Conservation (phyloP, 2,329 filamentous ascomycete species). For the Salinomyces thailandicus region DNA sequence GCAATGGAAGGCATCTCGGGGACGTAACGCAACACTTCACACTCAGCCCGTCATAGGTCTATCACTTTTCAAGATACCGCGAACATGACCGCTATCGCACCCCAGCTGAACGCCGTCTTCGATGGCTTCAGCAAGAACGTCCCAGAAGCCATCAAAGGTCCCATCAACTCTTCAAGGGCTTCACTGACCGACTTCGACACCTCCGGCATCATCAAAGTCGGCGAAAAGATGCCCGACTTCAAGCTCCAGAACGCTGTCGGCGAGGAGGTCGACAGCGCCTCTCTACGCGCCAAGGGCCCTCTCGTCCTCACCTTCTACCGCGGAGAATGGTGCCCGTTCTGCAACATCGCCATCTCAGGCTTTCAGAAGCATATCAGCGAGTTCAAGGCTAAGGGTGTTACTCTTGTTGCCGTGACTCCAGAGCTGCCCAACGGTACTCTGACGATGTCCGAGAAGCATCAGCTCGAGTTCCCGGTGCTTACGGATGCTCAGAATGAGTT, state of each 20-base stretch:
- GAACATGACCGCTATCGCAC: slow-evolving; percentile 1
- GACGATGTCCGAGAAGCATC: too few relatives aligned
- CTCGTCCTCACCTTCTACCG: slow-evolving; percentile 40
- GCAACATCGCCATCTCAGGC: slow-evolving; percentile 31
- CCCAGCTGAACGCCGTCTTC: background rate
- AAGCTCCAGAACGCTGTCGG: slow-evolving; percentile 3
- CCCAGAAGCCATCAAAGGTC: background rate
- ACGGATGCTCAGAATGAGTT: too few relatives aligned
- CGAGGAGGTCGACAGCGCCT: background rate
- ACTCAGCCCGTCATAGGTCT: too few relatives aligned
- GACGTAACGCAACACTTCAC: too few relatives aligned
- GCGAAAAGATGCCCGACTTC: slow-evolving; percentile 1
- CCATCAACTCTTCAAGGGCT: slow-evolving; percentile 1
- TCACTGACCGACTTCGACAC: background rate
- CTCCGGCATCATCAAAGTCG: slow-evolving; percentile 1
- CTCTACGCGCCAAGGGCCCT: slow-evolving; percentile 4
- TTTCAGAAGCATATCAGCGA: too few relatives aligned
- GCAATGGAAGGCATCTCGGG: too few relatives aligned
- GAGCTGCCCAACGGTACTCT: too few relatives aligned
- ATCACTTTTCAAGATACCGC: too few relatives aligned
- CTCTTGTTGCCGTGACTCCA: too few relatives aligned
- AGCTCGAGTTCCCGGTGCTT: too few relatives aligned
- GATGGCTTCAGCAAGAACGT: slow-evolving; percentile 2
- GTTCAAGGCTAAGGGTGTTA: too few relatives aligned
- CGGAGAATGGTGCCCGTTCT: slow-evolving; percentile 39